A percentile compares a stretch with the other conserved stretches of the same genome.
Evolutionary conservation across 106 monocot species (phyloP).

Genomic region (Vanilla planifolia): DNA sequence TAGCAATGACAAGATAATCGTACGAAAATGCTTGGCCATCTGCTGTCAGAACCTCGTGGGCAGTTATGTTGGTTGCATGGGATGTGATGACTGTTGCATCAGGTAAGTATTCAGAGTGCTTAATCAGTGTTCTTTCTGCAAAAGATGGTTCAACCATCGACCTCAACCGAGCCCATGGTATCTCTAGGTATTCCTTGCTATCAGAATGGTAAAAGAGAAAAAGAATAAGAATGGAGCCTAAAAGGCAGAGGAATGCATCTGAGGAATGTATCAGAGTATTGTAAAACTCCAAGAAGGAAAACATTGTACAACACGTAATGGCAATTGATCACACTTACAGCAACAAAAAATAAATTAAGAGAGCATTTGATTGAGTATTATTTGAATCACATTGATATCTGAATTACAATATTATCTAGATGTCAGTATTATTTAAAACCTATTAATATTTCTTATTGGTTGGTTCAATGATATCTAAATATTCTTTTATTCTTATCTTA

Average conservation of each 20-base stretch:
- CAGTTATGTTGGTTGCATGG: constrained; percentile 17
- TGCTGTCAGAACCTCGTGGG: constrained; percentile 18
- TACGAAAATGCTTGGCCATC: constrained; percentile 20
- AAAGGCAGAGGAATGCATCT: neutral
- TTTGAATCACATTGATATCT: no score
- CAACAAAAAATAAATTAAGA: neutral
- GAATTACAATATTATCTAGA: no score
- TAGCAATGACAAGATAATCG: constrained; percentile 38
- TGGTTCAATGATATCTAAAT: no score
- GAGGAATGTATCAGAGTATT: neutral
- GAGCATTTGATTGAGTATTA: no score
- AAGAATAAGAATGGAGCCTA: neutral
- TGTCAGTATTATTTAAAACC: no score
- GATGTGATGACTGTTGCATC: constrained; percentile 25
- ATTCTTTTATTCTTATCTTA: no score
- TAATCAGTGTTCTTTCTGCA: constrained; percentile 32
- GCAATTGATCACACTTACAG: neutral
- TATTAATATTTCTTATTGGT: no score
- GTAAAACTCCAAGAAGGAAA: neutral
- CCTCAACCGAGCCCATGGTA: constrained; percentile 57
- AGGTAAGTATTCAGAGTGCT: constrained; percentile 30
- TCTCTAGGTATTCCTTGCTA: constrained; percentile 78
- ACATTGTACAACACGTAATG: neutral
- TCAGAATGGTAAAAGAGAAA: neutral
- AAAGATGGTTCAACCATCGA: constrained; percentile 37